Base-by-base conservation (phyloP, 495 filamentous ascomycete genomes). In the Filosporella fistucella region DNA sequence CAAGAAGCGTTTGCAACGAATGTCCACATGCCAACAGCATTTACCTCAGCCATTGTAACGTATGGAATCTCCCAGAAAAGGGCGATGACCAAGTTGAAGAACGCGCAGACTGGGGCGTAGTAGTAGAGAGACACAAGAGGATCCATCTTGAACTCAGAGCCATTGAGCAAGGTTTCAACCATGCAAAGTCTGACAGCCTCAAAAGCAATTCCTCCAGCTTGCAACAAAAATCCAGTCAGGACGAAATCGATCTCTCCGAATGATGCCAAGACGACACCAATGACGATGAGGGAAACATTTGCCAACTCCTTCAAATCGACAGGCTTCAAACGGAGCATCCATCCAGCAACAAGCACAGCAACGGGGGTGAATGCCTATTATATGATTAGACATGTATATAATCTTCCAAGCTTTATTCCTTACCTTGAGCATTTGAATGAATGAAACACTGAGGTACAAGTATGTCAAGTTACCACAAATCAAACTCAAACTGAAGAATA, bases 381-480 rank as follows among this genome's bases (percentile, higher is more conserved):
- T 52, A 35, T 64, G 49, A 59, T 36, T 12, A 46, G 66, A 75
- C 4, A 16, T 16, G n/a, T 42, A 48, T 85, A 13, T 1, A 14
- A n/a, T 40, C 30, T 21, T 1, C 5, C 10, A 16, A 13, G 12
- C 14, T 24, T 29, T 7, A 30, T 29, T 30, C 23, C 44, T 17
- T 57, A 60, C 57, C 87, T 96, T 96, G 59, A 96, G 78, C 90
- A 96, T 96, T 73, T 96, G 90, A 64, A 96, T 96, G 68, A 96
- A 96, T 35, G 90, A 80, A 51, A 95, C 90, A 59, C 84, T 88
- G 51, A 96, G 79, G 68, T 93, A 94, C 41, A 96, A 72, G 62
- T 95, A 96, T 46, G 91, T 88, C 62, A 91, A 74, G 69, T 96
- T 95, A 49, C 89, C 86, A 69, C 88, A 95, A 60, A 96, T 95